A percentile compares a stretch with the other conserved stretches of the same genome.
These are phyloP conservation scores for Epichloe sibirici DNA, from an alignment of 2,329 filamentous ascomycete species.

Conservation along the genomic window DNA sequence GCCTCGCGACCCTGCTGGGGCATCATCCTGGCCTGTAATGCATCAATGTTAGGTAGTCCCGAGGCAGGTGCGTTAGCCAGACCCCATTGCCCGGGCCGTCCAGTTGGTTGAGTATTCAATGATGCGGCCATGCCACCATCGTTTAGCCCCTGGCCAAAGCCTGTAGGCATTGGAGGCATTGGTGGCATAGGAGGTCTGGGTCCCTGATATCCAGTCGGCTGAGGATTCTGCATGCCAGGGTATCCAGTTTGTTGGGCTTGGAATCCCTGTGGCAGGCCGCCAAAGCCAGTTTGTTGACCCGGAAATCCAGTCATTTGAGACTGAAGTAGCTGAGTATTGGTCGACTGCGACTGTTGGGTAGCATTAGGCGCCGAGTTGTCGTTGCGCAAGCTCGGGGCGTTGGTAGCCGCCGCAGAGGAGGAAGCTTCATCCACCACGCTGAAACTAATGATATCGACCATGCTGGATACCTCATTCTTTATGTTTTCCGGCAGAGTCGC, in stretches of 20 bases:
- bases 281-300: slow-evolving; percentile 43
- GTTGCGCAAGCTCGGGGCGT: slow-evolving; percentile 56
- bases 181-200: slow-evolving; percentile 85
- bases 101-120: slow-evolving; percentile 88
- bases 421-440: slow-evolving; percentile 63
- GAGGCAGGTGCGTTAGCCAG: slow-evolving; percentile 85
- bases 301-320: slow-evolving; percentile 59
- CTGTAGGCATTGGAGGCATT: slow-evolving; percentile 55
- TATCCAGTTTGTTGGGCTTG: slow-evolving; percentile 62
- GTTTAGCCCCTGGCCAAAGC: slow-evolving; percentile 37
- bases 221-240: slow-evolving; percentile 52
- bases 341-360: slow-evolving; percentile 60
- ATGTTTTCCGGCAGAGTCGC: slow-evolving; percentile 66
- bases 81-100: slow-evolving; percentile 92
- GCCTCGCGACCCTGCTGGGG: slow-evolving; percentile 85
- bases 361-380: slow-evolving; percentile 37
- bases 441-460: slow-evolving; percentile 99
- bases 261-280: slow-evolving; percentile 44
- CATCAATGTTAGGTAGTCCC: slow-evolving; percentile 87
- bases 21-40: slow-evolving; percentile 90
- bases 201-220: slow-evolving; percentile 69
- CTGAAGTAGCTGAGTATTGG: slow-evolving; percentile 53
- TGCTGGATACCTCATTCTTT: slow-evolving; percentile 94
- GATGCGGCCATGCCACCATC: slow-evolving; percentile 50
- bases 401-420: slow-evolving; percentile 41